Conservation (phyloP, 164 flowering plant species). For the Vitis cinerea region DNA sequence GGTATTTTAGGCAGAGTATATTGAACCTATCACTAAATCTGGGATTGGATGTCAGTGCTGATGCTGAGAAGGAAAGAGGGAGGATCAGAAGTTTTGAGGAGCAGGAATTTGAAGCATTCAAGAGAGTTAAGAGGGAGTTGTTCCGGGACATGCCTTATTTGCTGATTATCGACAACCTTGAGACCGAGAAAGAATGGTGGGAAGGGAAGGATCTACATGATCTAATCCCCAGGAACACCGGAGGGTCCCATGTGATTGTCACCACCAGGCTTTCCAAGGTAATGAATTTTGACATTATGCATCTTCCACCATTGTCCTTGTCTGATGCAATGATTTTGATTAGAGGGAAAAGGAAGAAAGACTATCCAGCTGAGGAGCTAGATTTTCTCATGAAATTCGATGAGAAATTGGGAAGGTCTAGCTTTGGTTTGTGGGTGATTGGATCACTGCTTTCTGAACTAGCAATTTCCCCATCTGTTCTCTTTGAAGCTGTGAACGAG, state of each 20-base stretch:
- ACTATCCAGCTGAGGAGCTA: slow-evolving; percentile 56
- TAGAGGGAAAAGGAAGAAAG: slow-evolving; percentile 63
- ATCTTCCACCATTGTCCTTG: slow-evolving; percentile 49
- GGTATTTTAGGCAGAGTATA: slow-evolving; percentile 78
- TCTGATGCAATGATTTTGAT: slow-evolving; percentile 66
- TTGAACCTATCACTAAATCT: slow-evolving; percentile 60
- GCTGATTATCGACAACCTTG: slow-evolving; percentile 80
- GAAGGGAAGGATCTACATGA: slow-evolving; percentile 82
- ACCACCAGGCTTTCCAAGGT: slow-evolving; percentile 71
- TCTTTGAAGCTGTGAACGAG: slow-evolving; percentile 63
- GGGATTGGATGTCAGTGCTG: slow-evolving; percentile 86
- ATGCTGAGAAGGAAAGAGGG: slow-evolving; percentile 80
- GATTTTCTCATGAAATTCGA: slow-evolving; percentile 56
- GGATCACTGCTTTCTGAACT: slow-evolving; percentile 75
- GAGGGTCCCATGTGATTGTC: slow-evolving; percentile 79
- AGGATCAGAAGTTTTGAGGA: slow-evolving; percentile 82
- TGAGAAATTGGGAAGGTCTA: slow-evolving; percentile 62
- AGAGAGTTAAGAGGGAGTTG: slow-evolving; percentile 79
- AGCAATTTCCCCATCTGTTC: slow-evolving; percentile 61
- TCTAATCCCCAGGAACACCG: slow-evolving; percentile 75
- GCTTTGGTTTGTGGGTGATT: slow-evolving; percentile 66
- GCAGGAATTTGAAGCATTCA: slow-evolving; percentile 85
- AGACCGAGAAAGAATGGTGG: slow-evolving; percentile 88
- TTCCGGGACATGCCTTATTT: slow-evolving; percentile 83
- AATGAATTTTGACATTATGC: slow-evolving; percentile 64